Base-by-base conservation (phyloP, 2,329 filamentous ascomycete genomes). In the Colletotrichum caudatum region DNA sequence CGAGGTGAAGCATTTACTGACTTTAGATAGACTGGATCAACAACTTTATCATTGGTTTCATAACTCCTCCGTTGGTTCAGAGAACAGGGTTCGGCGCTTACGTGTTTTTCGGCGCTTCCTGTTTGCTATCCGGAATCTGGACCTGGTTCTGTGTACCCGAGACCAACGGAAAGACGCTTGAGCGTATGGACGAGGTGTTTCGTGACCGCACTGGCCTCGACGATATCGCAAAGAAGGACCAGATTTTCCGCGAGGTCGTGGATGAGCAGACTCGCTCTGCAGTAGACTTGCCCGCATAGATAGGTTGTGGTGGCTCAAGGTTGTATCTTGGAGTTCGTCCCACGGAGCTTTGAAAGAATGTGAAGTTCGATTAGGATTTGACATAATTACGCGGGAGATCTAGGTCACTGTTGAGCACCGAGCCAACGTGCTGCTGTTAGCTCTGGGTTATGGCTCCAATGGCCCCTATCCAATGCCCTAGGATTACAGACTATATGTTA, bases 11-110 rank as follows among this genome's bases (percentile, higher is more conserved):
- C 33, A n/a, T 3, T 3, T 5, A n/a, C 50, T 67, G 11, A 67
- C 50, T 41, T 6, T 0, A 12, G 1, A 0, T 37, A 78, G 77
- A 80, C 70, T 79, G 78, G 77, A 68, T 73, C 14, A 74, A 78
- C 41, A 80, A 78, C 72, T 77, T 87, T 9, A 78, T 87, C 39
- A 86, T 88, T 68, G 82, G 83, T 6, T 84, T 87, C 67, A 85
- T 85, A 72, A 83, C 82, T 0, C 86, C 85, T 0, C 79, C 80
- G 12, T 84, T 84, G 0, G 76, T 85, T 5, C 78, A 78, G 0
- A 76, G 72, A 1, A 78, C 86, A 23, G 82, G 81, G 0, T 87
- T 86, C 73, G 77, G 80, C 29, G 88, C 86, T 74, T 88, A 77
- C 64, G 75, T 77, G 33, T 75, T 78, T 46, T 78, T 78, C 48